Evolutionary conservation across 2,329 filamentous ascomycete species (phyloP).

Genomic region (Verticillium nonalfalfae): DNA sequence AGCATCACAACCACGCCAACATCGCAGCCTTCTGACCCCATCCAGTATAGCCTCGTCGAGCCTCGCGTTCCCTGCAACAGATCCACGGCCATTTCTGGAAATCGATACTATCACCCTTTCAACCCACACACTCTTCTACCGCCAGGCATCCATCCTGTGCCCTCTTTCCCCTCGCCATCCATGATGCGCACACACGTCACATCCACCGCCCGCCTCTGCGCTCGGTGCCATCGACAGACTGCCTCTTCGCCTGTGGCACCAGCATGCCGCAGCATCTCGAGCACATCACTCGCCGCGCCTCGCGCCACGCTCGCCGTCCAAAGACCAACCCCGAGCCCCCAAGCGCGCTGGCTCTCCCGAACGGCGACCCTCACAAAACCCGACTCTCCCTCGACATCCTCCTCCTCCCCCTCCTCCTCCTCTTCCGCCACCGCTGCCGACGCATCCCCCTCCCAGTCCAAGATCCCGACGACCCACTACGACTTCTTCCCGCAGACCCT

Average conservation of each 20-base stretch:
- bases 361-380: constrained; percentile 1
- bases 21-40: not conserved
- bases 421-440: not conserved
- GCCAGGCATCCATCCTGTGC: no score
- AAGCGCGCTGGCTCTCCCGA: constrained; percentile 7
- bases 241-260: constrained; percentile 9
- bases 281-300: not conserved
- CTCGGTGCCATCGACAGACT: constrained; percentile 23
- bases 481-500: constrained; percentile 80
- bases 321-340: not conserved
- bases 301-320: not conserved
- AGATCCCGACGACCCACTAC: constrained; percentile 59
- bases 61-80: not conserved
- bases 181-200: constrained; percentile 18
- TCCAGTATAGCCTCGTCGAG: not conserved
- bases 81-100: not conserved
- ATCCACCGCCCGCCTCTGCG: constrained; percentile 22
- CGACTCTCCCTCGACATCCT: constrained; percentile 1
- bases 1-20: not conserved
- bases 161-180: not conserved
- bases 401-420: not conserved
- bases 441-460: not conserved
- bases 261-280: constrained; percentile 8
- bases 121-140: no score
- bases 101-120: not conserved